Conservation (phyloP, 148 eudicot genomes). For the Chenopodium suecicum region DNA sequence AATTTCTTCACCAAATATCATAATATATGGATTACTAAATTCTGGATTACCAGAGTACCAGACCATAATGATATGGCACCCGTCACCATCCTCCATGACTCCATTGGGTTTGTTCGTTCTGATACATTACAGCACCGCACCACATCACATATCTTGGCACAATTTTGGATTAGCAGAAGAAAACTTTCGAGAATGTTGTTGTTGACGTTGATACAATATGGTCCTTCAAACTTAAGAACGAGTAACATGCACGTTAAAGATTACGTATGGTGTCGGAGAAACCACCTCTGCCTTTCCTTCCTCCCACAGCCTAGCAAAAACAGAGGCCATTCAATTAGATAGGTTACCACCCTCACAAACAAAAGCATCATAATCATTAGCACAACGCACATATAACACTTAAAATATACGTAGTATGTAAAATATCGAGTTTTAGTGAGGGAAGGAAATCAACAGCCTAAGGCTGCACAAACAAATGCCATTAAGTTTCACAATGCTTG, state of each 20-base stretch:
- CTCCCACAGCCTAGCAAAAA: conserved; percentile 3
- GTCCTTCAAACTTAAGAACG: not conserved
- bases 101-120: not conserved
- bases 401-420: not conserved
- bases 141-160: not conserved
- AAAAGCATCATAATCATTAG: conserved; percentile 23
- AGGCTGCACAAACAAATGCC: no score
- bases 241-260: not conserved
- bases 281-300: conserved; percentile 11
- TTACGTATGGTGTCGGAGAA: conserved; percentile 8
- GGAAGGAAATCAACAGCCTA: not conserved
- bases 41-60: not conserved
- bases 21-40: not conserved
- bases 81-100: not conserved
- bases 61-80: not conserved
- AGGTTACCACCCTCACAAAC: not conserved
- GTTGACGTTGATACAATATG: not conserved
- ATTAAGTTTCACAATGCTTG: no score
- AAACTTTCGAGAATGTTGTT: conserved; percentile 5
- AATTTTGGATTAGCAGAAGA: not conserved
- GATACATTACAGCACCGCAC: not conserved
- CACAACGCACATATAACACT: not conserved
- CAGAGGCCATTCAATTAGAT: conserved; percentile 21
- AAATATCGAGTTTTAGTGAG: not conserved
- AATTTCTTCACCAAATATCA: not conserved